Evolutionary conservation across 768 basidiomycete genomes (phyloP), one percentile per base, ranked within the genome.

Genomic region (Cyclocybe aegerita): DNA sequence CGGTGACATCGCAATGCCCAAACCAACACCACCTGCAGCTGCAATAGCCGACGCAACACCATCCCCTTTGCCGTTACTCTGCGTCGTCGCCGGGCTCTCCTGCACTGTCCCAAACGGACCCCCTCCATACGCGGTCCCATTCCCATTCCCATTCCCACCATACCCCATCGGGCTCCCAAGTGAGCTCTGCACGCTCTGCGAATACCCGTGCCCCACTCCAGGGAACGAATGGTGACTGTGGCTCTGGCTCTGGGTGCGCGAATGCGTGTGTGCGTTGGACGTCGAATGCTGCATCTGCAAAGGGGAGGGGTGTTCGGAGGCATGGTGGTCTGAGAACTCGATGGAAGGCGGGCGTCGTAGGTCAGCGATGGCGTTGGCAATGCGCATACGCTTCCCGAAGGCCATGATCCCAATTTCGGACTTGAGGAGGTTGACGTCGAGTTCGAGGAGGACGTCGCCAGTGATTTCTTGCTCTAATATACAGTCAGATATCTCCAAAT

Each of bases 381-480:
- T 94, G 48, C 92, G 85, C 66, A 92, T 79, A 12, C 97, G 90
- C 65, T 97, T 97, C 9, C 97, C 97, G 58, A 96, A 97, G 3
- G 93, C 93, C 61, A 79, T 74, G 56, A 99, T 93, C 16, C 94
- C 97, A 46, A 99, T 87, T 71, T 98, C 95, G 8, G 73, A 77
- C 72, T 98, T 98, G 60, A 99, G 85, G 11, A 97, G 77, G 61
- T 87, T 88, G 48, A 86, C 82, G 55, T 98, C 93, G 52, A 98
- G 87, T 61, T 97, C 96, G 48, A 98, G 83, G 6, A 99, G 81
- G 31, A 98, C 91, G 60, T 99, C 97, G 14, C 97, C 97, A 0
- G 94, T 91, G 47, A 99, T 98, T 72, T 99, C 97, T 83, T 99
- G 94, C 71, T 98, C 96, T 94, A 64, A 7, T 14, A 32, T 7